Evolutionary conservation across 225 moss, liverwort and hornwort genomes (phyloP).

Genomic region (Sphagnum contortum): DNA sequence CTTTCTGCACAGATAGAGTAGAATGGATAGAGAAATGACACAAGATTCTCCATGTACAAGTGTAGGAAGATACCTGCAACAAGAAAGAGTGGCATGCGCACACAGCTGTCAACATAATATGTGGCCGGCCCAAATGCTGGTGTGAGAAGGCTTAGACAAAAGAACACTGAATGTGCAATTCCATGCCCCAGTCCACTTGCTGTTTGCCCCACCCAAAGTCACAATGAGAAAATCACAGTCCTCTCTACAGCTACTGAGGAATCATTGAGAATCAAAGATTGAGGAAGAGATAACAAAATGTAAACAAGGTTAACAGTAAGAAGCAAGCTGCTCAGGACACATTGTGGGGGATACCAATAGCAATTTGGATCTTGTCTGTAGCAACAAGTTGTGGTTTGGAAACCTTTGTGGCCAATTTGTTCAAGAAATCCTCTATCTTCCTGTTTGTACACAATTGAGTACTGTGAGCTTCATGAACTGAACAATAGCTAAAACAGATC

Average conservation of each 20-base stretch:
- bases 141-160: conserved; percentile 74
- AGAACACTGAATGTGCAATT: conserved; percentile 79
- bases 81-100: conserved; percentile 83
- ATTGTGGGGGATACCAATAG: conserved; percentile 41
- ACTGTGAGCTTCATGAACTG: no score
- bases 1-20: neutral
- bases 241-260: no score
- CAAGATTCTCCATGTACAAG: no score
- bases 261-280: no score
- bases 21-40: no score
- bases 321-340: no score
- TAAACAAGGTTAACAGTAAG: no score
- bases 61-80: conserved; percentile 39
- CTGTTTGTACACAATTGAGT: conserved; percentile 18
- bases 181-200: conserved; percentile 95
- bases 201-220: conserved; percentile 21
- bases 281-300: no score
- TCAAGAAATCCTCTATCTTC: conserved; percentile 63
- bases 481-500: no score
- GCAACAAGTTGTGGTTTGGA: conserved; percentile 65
- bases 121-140: conserved; percentile 90
- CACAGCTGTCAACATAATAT: conserved; percentile 61
- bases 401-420: conserved; percentile 62
- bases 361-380: conserved; percentile 78
- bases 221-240: no score